These are phyloP conservation scores for Pseudoturritis turrita DNA, from an alignment of 345 rosid species.

Conservation along the genomic window DNA sequence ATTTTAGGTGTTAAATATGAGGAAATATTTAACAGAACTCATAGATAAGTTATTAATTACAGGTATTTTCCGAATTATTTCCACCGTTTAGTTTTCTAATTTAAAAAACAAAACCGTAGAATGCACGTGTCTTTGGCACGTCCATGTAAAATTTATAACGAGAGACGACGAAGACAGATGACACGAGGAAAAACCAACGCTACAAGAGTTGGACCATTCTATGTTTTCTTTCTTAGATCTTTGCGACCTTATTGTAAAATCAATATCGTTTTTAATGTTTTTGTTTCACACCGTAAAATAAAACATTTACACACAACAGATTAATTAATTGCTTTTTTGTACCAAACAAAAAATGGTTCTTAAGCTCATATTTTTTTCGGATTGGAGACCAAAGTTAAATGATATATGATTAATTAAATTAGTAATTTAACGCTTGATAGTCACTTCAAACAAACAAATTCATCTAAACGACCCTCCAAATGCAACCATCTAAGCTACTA, in stretches of 20 bases:
- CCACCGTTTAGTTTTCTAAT: not conserved
- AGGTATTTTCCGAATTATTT: not conserved
- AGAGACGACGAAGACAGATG: slow-evolving; percentile 5
- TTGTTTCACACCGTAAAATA: not conserved
- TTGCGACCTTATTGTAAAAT: not conserved
- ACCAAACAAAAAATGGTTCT: no score
- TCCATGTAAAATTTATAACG: not conserved
- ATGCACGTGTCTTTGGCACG: slow-evolving; percentile 6
- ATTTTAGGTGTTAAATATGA: no score
- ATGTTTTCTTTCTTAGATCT: no score
- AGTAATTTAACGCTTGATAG: no score
- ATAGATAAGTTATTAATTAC: no score
- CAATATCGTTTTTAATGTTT: not conserved
- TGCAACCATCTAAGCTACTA: no score
- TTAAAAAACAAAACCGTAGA: no score
- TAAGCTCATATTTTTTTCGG: no score
- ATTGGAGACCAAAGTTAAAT: no score
- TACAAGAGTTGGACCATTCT: not conserved
- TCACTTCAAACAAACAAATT: no score
- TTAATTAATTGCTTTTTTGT: not conserved
- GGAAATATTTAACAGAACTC: not conserved
- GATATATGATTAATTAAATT: no score
- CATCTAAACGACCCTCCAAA: no score
- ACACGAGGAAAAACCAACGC: not conserved
- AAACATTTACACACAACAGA: not conserved